Percentiles rank a stretch among this genome's conserved stretches.
Evolutionary conservation across 2,329 filamentous ascomycete genomes (phyloP).

Genomic region (Fusarium denticulatum): DNA sequence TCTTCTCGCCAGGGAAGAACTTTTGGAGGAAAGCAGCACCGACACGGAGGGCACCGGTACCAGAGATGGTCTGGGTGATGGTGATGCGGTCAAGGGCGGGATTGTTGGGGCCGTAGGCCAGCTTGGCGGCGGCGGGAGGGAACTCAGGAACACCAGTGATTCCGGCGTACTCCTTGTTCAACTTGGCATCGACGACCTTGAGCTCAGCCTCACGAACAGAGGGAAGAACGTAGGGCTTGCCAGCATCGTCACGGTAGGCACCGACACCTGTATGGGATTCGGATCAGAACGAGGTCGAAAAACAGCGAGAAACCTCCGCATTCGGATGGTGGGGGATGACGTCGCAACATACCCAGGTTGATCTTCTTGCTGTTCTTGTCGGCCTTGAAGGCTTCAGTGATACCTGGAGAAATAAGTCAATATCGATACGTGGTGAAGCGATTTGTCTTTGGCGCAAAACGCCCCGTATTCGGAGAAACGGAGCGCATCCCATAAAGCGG

Average conservation of each 20-base stretch:
- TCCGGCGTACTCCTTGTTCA: constrained; percentile 98
- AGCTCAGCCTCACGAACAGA: constrained; percentile 91
- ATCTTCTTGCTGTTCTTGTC: constrained; percentile 95
- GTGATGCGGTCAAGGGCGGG: constrained; percentile 80
- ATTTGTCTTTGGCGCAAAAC: constrained; percentile 19
- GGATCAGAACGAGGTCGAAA: constrained; percentile 34
- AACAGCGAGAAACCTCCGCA: constrained; percentile 23
- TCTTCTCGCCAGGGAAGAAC: constrained; percentile 91
- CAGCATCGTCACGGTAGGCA: constrained; percentile 97
- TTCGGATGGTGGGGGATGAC: constrained; percentile 9
- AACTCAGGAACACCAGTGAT: constrained; percentile 97
- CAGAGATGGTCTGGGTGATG: constrained; percentile 98
- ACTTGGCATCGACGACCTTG: constrained; percentile 77
- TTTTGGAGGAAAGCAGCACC: constrained; percentile 92
- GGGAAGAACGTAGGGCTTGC: constrained; percentile 97
- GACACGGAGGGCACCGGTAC: constrained; percentile 94
- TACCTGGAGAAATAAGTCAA: constrained; percentile 62
- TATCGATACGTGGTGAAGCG: constrained; percentile 7
- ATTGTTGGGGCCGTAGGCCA: constrained; percentile 89
- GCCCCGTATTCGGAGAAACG: constrained; percentile 11
- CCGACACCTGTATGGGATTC: constrained; percentile 74
- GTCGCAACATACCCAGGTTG: constrained; percentile 78
- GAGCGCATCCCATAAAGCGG: constrained; percentile 32
- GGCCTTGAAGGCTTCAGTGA: constrained; percentile 99
- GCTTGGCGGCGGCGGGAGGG: constrained; percentile 87